Conservation (phyloP, 2,329 filamentous ascomycete genomes). For the Beauveria bassiana region DNA sequence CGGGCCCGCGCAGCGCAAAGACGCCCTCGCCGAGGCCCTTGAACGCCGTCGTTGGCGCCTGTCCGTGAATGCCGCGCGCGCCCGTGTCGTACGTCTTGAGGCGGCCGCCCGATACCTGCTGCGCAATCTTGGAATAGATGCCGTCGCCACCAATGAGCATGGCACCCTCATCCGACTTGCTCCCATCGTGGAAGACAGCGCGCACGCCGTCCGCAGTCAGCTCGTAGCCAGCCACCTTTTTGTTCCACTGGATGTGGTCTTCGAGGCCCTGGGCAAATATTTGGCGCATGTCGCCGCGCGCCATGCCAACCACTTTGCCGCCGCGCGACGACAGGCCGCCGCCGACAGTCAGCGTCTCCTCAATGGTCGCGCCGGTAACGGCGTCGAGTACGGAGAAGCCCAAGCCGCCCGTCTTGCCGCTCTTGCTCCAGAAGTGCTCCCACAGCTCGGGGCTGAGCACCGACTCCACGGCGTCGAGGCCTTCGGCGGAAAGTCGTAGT, state of each 20-base stretch:
- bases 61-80: conserved; percentile 56
- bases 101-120: conserved; percentile 48
- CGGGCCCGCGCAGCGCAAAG: conserved; percentile 34
- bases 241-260: conserved; percentile 44
- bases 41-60: conserved; percentile 55
- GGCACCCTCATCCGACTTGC: conserved; percentile 48
- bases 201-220: conserved; percentile 43
- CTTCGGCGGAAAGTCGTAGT: conserved; percentile 47
- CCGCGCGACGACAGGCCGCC: conserved; percentile 38
- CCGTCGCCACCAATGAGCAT: conserved; percentile 57
- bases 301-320: conserved; percentile 54
- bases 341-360: not conserved
- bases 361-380: conserved; percentile 25
- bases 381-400: conserved; percentile 46
- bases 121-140: conserved; percentile 51
- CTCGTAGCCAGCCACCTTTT: conserved; percentile 52
- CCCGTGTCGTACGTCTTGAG: conserved; percentile 58
- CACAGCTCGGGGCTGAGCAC: conserved; percentile 42
- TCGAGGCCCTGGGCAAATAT: conserved; percentile 52
- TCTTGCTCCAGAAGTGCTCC: conserved; percentile 48
- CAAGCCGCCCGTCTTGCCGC: conserved; percentile 51
- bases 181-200: conserved; percentile 52
- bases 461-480: conserved; percentile 52
- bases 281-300: conserved; percentile 54
- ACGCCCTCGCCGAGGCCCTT: conserved; percentile 56